Conservation (phyloP, 202 grass and related monocot genomes). For the Bolboschoenoplectus hybrid region DNA sequence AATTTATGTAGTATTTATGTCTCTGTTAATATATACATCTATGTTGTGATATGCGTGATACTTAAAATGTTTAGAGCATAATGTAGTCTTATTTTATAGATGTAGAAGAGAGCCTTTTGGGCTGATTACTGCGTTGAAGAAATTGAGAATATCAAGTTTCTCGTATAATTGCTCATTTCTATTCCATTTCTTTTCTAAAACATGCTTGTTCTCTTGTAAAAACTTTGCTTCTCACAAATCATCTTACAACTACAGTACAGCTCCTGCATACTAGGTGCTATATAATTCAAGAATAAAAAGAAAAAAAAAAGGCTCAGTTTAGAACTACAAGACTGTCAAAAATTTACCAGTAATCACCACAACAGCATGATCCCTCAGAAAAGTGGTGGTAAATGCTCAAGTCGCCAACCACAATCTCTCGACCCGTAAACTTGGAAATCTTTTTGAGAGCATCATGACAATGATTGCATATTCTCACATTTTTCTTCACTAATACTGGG, state of each 20-base stretch:
- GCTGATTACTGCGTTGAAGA: background rate
- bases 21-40: background rate
- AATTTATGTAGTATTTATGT: too few relatives aligned
- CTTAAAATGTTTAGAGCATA: background rate
- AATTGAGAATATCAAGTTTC: background rate
- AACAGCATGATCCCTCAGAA: slow-evolving; percentile 75
- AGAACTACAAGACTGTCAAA: background rate
- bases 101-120: background rate
- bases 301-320: background rate
- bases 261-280: background rate
- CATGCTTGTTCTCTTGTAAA: too few relatives aligned
- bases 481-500: slow-evolving; percentile 84
- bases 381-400: slow-evolving; percentile 78
- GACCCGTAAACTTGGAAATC: slow-evolving; percentile 57
- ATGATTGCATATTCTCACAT: slow-evolving; percentile 71
- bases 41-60: background rate
- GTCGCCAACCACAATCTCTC: slow-evolving; percentile 78
- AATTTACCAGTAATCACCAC: slow-evolving; percentile 86
- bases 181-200: background rate
- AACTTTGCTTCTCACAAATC: too few relatives aligned
- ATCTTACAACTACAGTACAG: background rate
- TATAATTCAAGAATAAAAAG: slow-evolving; percentile 7
- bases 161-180: background rate
- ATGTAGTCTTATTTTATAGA: background rate
- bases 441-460: slow-evolving; percentile 81